These are phyloP conservation scores for Aspergillus panamensis DNA, from an alignment of 495 filamentous ascomycete species.

Conservation along the genomic window DNA sequence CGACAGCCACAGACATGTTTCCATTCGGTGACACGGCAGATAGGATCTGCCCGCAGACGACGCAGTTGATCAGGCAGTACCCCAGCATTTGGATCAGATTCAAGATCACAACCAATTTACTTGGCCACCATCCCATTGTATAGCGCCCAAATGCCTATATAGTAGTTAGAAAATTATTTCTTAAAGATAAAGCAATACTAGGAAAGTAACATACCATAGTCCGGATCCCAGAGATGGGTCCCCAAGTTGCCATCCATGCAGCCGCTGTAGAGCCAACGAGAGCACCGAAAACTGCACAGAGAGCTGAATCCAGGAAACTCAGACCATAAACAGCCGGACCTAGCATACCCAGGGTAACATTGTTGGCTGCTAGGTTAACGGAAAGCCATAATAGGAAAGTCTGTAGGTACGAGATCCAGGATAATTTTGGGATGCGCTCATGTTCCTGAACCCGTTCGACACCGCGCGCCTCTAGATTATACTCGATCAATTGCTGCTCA, in stretches of 20 bases:
- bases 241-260: constrained; percentile 70
- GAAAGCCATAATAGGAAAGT: constrained; percentile 68
- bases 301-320: constrained; percentile 61
- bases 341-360: constrained; percentile 71
- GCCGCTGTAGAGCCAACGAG: constrained; percentile 57
- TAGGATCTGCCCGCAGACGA: constrained; percentile 71
- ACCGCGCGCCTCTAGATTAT: constrained; percentile 68
- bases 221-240: constrained; percentile 65
- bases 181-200: constrained; percentile 7
- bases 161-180: constrained; percentile 1
- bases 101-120: constrained; percentile 66
- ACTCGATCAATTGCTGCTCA: constrained; percentile 46
- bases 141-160: constrained; percentile 62
- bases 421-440: constrained; percentile 51
- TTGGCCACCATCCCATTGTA: constrained; percentile 78
- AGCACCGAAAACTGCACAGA: constrained; percentile 64
- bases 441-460: constrained; percentile 65
- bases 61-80: constrained; percentile 66
- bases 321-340: constrained; percentile 66
- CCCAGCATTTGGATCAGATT: constrained; percentile 71
- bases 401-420: constrained; percentile 60
- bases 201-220: constrained; percentile 50
- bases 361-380: constrained; percentile 73
- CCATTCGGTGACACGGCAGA: constrained; percentile 63
- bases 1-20: constrained; percentile 61